phyloP scores from a whole-genome alignment of 73 alveolate species.

The Paramecium biaurelia region DNA sequence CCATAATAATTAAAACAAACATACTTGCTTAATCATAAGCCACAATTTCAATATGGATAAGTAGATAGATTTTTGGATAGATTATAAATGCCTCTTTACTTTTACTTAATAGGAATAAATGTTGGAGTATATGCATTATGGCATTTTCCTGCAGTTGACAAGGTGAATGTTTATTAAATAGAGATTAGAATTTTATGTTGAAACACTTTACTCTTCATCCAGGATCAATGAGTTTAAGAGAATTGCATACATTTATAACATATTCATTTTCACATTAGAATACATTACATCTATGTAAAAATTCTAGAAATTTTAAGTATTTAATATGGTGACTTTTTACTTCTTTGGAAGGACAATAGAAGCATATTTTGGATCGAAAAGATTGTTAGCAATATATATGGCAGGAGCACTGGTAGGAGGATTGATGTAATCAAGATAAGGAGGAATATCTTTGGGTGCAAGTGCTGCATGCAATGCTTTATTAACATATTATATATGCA shows the following conservation, averaged over 20 bases:
- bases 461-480: conserved; percentile 34
- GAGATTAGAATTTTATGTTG: not conserved
- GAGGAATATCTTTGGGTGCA: not conserved
- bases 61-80: conserved; percentile 2
- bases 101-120: conserved; percentile 14
- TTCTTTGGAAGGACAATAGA: conserved; percentile 50
- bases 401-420: conserved; percentile 45
- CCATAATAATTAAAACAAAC: not conserved
- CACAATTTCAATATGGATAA: not conserved
- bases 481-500: conserved; percentile 31
- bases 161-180: not conserved
- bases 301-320: not conserved
- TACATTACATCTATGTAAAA: not conserved
- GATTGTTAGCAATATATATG: not conserved
- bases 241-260: conserved; percentile 22
- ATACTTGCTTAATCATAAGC: not conserved
- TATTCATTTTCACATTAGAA: conserved; percentile 28
- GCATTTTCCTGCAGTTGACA: conserved; percentile 32
- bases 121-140: conserved; percentile 50
- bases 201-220: conserved; percentile 15
- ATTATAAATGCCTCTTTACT: not conserved
- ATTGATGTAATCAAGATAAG: not conserved
- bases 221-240: not conserved
- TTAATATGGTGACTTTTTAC: conserved; percentile 42
- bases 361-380: conserved; percentile 27